Base-by-base conservation (phyloP, 139 green algal species). In the Desmodesmus armatus region DNA sequence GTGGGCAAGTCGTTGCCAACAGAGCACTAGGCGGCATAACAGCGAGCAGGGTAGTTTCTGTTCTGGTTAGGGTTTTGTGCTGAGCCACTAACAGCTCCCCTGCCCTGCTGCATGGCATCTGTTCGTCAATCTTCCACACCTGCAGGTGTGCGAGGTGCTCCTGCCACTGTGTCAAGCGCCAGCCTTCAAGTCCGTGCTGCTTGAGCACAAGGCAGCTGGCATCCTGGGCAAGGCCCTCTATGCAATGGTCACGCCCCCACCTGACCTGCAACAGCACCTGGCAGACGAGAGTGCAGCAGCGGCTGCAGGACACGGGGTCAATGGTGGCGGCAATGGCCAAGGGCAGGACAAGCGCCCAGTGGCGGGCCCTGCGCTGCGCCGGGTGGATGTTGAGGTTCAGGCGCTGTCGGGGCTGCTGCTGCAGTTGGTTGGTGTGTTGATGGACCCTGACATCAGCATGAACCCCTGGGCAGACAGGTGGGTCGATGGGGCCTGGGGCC, bases 181-280 rank as follows among this genome's bases (percentile, higher is more conserved):
- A 19, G 78, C 37, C 3, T 77, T 84, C 6, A 84, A 84, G 25
- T 41, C 78, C 25, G 78, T 41, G 29, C 33, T 84, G 65, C 23
- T 84, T 11, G 78, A 84, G 31, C 25, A 35, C 13, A 75, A 76
- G 39, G 78, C 67, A 39, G 63, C 77, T 27, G 62, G 62, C 0
- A 84, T 55, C 41, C 33, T 84, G 78, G 78, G 62, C 5, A 84
- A 76, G 78, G 76, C 76, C 39, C 63, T 84, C 62, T 63, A 84
- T 63, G 44, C 51, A 27, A n/a, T 84, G 25, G 62, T 40, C 21
- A 41, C 37, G n/a, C n/a, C n/a, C n/a, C n/a, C n/a, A n/a, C n/a
- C n/a, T n/a, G n/a, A n/a, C n/a, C n/a, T n/a, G n/a, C n/a, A n/a
- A n/a, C n/a, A n/a, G n/a, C n/a, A n/a, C n/a, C n/a, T n/a, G n/a